Evolutionary conservation across 768 basidiomycete genomes (phyloP).

Genomic region (Paxillus involutus): DNA sequence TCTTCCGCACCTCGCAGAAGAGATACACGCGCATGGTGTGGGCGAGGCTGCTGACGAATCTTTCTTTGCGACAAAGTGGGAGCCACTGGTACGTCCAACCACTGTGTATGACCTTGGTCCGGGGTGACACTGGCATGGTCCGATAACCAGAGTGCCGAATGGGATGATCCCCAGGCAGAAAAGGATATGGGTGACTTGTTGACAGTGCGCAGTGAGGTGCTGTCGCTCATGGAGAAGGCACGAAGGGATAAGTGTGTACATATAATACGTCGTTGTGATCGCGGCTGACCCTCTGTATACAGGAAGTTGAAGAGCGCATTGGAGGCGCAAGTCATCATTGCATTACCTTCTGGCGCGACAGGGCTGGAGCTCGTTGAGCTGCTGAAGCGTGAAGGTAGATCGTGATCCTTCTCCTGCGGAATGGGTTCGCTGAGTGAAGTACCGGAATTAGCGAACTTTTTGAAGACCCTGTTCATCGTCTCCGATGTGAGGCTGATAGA

Average conservation of each 20-base stretch:
- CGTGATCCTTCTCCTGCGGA: background rate
- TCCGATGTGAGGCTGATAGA: constrained; percentile 63
- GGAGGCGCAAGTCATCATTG: constrained; percentile 72
- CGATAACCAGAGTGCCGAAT: constrained; percentile 48
- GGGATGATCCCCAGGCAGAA: constrained; percentile 59
- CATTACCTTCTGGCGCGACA: constrained; percentile 41
- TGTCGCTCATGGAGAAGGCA: constrained; percentile 74
- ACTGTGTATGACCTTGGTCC: background rate
- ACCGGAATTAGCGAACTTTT: constrained; percentile 48
- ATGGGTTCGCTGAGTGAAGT: background rate
- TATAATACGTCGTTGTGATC: background rate
- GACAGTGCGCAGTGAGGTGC: constrained; percentile 56
- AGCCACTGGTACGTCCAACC: constrained; percentile 52
- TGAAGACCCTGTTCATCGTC: constrained; percentile 80
- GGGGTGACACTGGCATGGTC: background rate
- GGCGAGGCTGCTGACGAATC: constrained; percentile 38
- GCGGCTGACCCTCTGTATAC: constrained; percentile 3
- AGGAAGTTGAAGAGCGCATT: constrained; percentile 75
- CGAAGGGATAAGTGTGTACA: constrained; percentile 65
- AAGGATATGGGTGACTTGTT: constrained; percentile 66
- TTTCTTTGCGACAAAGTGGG: constrained; percentile 75
- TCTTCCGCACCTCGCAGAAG: constrained; percentile 88
- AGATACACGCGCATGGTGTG: constrained; percentile 52
- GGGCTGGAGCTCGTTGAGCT: constrained; percentile 34
- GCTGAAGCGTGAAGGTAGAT: constrained; percentile 44